Percentiles rank a stretch among this genome's conserved stretches.
Evolutionary conservation across 2,329 filamentous ascomycete genomes (phyloP).

Genomic region (Aspergillus caelatus): DNA sequence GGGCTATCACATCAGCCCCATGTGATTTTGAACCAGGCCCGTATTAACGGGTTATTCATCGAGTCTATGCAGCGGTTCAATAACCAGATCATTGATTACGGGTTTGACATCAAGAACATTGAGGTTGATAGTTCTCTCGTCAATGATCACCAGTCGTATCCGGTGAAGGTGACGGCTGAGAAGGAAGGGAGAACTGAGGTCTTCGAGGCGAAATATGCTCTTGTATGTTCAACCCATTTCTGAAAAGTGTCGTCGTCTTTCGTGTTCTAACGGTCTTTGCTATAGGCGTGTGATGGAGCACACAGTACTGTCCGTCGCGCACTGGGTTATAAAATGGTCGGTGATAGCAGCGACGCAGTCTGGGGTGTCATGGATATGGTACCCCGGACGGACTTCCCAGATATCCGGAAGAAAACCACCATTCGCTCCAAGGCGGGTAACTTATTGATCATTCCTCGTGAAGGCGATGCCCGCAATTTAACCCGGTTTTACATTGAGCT

Average conservation of each 20-base stretch:
- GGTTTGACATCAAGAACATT: slow-evolving; percentile 54
- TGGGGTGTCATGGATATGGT: slow-evolving; percentile 62
- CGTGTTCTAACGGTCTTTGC: background rate
- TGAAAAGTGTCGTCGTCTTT: background rate
- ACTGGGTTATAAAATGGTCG: slow-evolving; percentile 57
- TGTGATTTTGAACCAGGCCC: slow-evolving; percentile 60
- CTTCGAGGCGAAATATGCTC: slow-evolving; percentile 54
- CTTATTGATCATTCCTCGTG: slow-evolving; percentile 56
- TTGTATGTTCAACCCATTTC: slow-evolving; percentile 44
- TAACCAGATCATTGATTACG: slow-evolving; percentile 57
- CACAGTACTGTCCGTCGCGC: slow-evolving; percentile 44
- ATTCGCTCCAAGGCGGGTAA: slow-evolving; percentile 52
- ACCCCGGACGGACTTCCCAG: slow-evolving; percentile 53
- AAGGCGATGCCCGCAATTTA: slow-evolving; percentile 57
- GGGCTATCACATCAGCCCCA: slow-evolving; percentile 59
- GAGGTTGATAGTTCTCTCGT: slow-evolving; percentile 51
- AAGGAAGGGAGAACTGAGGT: slow-evolving; percentile 44
- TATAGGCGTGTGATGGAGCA: slow-evolving; percentile 53
- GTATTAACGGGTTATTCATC: slow-evolving; percentile 59
- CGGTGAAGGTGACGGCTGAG: slow-evolving; percentile 49
- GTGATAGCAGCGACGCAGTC: slow-evolving; percentile 59
- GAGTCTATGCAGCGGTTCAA: slow-evolving; percentile 49
- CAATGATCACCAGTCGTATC: slow-evolving; percentile 43
- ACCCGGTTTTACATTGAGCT: slow-evolving; percentile 67
- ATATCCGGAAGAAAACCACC: slow-evolving; percentile 54